Conservation (phyloP, 768 basidiomycete species). For the Lactifluus hygrophoroides region DNA sequence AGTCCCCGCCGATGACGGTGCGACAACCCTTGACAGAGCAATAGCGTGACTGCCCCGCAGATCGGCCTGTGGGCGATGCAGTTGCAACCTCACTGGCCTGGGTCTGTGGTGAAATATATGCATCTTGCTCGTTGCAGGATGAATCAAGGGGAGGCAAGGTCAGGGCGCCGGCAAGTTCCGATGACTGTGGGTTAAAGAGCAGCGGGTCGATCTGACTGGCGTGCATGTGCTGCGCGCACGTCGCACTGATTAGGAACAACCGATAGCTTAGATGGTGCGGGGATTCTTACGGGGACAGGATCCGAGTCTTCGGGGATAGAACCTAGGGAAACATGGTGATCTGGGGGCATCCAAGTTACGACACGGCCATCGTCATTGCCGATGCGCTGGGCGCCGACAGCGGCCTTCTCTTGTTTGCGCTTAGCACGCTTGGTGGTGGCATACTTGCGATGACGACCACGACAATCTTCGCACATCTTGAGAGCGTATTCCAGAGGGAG, state of each 20-base stretch:
- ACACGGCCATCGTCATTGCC: slow-evolving; percentile 14
- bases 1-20: slow-evolving; percentile 33
- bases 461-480: slow-evolving; percentile 49
- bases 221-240: slow-evolving; percentile 10
- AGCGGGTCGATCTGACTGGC: slow-evolving; percentile 26
- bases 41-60: slow-evolving; percentile 26
- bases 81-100: background rate
- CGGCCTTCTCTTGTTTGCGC: slow-evolving; percentile 44
- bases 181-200: slow-evolving; percentile 30
- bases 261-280: background rate
- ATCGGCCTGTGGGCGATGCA: background rate
- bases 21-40: slow-evolving; percentile 54
- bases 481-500: slow-evolving; percentile 27
- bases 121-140: background rate
- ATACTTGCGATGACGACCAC: slow-evolving; percentile 43
- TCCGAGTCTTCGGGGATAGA: slow-evolving; percentile 7
- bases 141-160: slow-evolving; percentile 28
- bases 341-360: slow-evolving; percentile 26
- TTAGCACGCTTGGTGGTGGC: slow-evolving; percentile 43
- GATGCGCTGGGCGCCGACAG: slow-evolving; percentile 18
- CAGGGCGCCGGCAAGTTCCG: slow-evolving; percentile 43
- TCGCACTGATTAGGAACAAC: background rate
- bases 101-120: slow-evolving; percentile 2
- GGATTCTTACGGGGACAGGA: background rate
- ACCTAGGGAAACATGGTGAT: slow-evolving; percentile 12